Conservation (phyloP, 106 monocot species). For the Iris macrosiphon region DNA sequence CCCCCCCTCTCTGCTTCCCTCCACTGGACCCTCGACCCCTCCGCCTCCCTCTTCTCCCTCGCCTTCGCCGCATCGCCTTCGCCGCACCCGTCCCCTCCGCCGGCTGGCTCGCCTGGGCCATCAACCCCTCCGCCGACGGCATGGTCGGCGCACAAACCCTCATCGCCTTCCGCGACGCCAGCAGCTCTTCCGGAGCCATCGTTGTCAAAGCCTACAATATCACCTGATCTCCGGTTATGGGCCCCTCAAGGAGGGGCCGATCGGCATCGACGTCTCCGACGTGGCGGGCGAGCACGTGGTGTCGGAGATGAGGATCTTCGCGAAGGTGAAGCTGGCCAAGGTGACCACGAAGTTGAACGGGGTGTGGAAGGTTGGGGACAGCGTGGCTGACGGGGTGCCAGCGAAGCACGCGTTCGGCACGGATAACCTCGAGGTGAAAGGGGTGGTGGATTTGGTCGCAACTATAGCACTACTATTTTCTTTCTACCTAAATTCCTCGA, state of each 20-base stretch:
- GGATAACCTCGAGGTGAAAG: constrained; percentile 36
- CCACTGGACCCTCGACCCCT: constrained; percentile 35
- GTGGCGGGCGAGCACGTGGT: constrained; percentile 27
- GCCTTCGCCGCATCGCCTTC: constrained; percentile 38
- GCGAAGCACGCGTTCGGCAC: constrained; percentile 20
- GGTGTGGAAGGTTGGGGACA: constrained; percentile 64
- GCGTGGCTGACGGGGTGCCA: constrained; percentile 19
- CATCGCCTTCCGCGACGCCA: constrained; percentile 26
- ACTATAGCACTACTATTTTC: too few species aligned
- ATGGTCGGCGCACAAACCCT: constrained; percentile 55
- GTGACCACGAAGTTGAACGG: constrained; percentile 40
- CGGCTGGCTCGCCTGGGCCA: constrained; percentile 66
- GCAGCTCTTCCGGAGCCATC: constrained; percentile 27
- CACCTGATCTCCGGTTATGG: constrained; percentile 16
- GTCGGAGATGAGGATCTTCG: constrained; percentile 37
- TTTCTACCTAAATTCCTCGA: too few species aligned
- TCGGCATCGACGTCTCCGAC: constrained; percentile 32
- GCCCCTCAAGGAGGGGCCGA: constrained; percentile 11
- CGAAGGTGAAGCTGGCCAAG: constrained; percentile 24
- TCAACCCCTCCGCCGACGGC: constrained; percentile 32
- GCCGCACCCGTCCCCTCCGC: constrained; percentile 21
- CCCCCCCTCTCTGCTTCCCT: constrained; percentile 29
- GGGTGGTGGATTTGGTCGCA: constrained; percentile 44
- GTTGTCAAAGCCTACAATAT: constrained; percentile 33
- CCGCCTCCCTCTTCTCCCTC: constrained; percentile 41